A percentile compares a stretch with the other conserved stretches of the same genome.
Conservation (phyloP, 257 asterid species). For the Lithospermum erythrorhizon region DNA sequence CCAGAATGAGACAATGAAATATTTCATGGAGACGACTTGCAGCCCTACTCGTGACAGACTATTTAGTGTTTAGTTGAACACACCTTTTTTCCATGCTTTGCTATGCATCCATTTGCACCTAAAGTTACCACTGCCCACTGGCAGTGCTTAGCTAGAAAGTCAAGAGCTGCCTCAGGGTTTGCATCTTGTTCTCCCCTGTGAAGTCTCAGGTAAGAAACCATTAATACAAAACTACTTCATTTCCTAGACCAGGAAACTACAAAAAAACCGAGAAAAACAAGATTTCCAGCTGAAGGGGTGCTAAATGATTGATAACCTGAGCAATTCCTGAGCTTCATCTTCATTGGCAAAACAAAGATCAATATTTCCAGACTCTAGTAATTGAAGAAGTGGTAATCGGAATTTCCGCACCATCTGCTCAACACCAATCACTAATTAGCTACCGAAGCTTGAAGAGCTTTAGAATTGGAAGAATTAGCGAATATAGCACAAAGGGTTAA, state of each 20-base stretch:
- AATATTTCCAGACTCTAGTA: slow-evolving; percentile 73
- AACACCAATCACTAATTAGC: slow-evolving; percentile 10
- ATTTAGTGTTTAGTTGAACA: slow-evolving; percentile 1
- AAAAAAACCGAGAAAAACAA: background rate
- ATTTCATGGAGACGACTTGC: no score
- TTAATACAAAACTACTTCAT: background rate
- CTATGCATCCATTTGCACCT: slow-evolving; percentile 86
- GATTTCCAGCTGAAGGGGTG: background rate
- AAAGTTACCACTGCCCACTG: slow-evolving; percentile 91
- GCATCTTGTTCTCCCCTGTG: slow-evolving; percentile 49
- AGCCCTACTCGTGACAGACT: background rate
- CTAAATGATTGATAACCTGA: slow-evolving; percentile 37
- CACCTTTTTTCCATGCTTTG: slow-evolving; percentile 75
- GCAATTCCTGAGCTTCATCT: slow-evolving; percentile 84
- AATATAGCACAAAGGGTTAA: background rate
- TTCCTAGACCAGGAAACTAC: background rate
- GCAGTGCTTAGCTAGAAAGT: slow-evolving; percentile 62
- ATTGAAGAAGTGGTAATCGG: slow-evolving; percentile 54
- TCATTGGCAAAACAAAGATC: slow-evolving; percentile 97
- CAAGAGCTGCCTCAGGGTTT: slow-evolving; percentile 63
- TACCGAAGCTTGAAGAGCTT: background rate
- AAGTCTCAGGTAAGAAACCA: slow-evolving; percentile 1
- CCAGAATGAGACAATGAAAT: no score
- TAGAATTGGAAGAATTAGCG: background rate
- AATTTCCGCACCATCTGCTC: slow-evolving; percentile 87